Percentiles rank a stretch among this genome's conserved stretches.
phyloP scores from a whole-genome alignment of 768 basidiomycete species.

The Lactarius hengduanensis region DNA sequence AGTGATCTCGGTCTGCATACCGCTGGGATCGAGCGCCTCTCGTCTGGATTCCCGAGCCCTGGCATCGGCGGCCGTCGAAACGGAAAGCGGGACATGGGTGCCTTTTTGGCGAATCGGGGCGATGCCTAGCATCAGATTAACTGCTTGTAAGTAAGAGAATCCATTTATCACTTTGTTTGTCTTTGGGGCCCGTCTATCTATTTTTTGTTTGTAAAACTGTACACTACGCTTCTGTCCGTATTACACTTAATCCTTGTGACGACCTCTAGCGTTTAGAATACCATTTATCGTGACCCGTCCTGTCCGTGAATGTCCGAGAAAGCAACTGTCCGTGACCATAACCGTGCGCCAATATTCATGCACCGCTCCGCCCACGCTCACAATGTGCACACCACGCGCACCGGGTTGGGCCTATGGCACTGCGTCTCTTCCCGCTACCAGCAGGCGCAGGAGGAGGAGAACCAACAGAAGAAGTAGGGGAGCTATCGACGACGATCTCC shows the following conservation, averaged over 20 bases:
- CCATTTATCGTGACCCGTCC: not conserved
- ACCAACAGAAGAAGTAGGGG: too few species aligned
- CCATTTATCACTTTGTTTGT: not conserved
- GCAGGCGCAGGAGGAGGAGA: not conserved
- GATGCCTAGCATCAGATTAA: not conserved
- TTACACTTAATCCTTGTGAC: slow-evolving; percentile 2
- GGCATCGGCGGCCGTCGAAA: slow-evolving; percentile 22
- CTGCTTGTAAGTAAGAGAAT: not conserved
- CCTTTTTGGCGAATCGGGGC: slow-evolving; percentile 25
- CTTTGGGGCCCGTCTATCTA: not conserved
- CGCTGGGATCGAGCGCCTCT: slow-evolving; percentile 12
- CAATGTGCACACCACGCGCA: slow-evolving; percentile 17
- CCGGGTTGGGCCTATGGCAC: not conserved
- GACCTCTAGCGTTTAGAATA: not conserved
- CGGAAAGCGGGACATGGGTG: slow-evolving; percentile 22
- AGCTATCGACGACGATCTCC: not conserved
- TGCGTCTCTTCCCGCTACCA: not conserved
- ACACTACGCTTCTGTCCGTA: not conserved
- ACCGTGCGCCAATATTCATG: not conserved
- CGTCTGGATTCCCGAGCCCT: slow-evolving; percentile 24
- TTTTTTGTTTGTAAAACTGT: not conserved
- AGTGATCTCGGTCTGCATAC: slow-evolving; percentile 18
- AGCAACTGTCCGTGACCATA: not conserved
- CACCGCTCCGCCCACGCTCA: not conserved
- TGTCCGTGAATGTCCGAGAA: not conserved